Evolutionary conservation across 345 rosid genomes (phyloP), one percentile per base, ranked within the genome.

Genomic region (Rhodamnia rubescens): DNA sequence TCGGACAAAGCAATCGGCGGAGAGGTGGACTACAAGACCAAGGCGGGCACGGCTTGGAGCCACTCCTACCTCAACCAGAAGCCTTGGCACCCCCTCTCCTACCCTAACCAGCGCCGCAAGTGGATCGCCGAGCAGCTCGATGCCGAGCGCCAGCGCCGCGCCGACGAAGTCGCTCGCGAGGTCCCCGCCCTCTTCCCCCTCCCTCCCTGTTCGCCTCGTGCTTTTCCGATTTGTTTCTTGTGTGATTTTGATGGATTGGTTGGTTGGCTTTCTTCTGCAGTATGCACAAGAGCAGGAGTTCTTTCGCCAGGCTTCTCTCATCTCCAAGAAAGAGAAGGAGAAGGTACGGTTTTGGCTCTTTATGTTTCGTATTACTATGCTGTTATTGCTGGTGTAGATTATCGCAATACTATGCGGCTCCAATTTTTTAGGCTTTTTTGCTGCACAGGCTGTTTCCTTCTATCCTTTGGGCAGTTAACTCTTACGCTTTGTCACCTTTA

Each of bases 11-110:
- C 90, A 49, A 90, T 90, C 57, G 90, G 88, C 53, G 91, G 91
- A 4, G 99, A 97, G 87, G 99, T 96, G 26, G 98, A 97, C 88
- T 96, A 94, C 93, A 96, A 95, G 94, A 93, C 92, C 21, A 97
- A 96, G 90, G 85, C 98, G 15, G 99, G 98, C 58, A 96, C 99
- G 32, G 98, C 98, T 5, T 97, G 99, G 98, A 97, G 99, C 93
- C 99, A 97, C 87, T 92, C 95, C 44, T 97, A 91, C 88, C 94
- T 97, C 56, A 97, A 97, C 85, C 99, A 97, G 91, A 97, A 97
- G 94, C 99, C 99, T 82, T 97, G 99, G 99, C 98, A 96, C 91
- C 99, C 99, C 15, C 98, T 97, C 86, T 97, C 99, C 59, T 96
- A 97, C 83, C 98, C 99, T 42, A 97, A 97, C 85, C 98, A 96